Evolutionary conservation across 768 basidiomycete genomes (phyloP), one percentile per base, ranked within the genome.

Genomic region (Lactarius hengduanensis): DNA sequence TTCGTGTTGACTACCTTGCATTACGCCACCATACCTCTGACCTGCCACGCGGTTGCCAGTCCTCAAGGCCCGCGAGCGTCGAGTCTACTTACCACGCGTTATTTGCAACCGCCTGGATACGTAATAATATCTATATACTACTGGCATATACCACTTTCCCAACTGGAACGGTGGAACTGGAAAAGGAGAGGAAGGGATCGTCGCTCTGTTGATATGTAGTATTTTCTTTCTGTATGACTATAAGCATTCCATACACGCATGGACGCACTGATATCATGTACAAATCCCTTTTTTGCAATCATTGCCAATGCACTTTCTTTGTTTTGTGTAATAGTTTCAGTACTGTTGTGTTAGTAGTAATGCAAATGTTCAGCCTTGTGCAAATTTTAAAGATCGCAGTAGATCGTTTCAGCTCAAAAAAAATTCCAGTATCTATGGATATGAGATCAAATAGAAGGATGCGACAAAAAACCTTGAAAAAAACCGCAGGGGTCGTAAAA

Each of bases 71-170:
- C 47, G n/a, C 47, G 10, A 6, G 50, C 5, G 26, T 26, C 11
- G 22, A 53, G 50, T 26, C 50, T 26, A 13, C 47, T 50, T 50
- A 50, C 47, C 26, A 15, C 50, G 26, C 50, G 50, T 50, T 22
- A 50, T 22, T 50, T 22, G 22, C 47, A 22, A 22, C 47, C 47
- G 22, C 47, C 11, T 15, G 50, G 5, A 53, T 53, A 53, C 50
- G 50, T 53, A 20, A 43, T 43, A 53, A 43, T 43, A 53, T 22
- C 22, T 53, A 53, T 53, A 53, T 26, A 53, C 50, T 53, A 53
- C 22, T 53, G n/a, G 45, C 45, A 47, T 47, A 53, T 53, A 26
- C 50, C 50, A 53, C 50, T 26, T 50, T 53, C 26, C 50, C 50
- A 10, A n/a, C 45, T 22, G 47, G 47, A 50, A 22, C 4, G 22